phyloP scores from a whole-genome alignment of 2,329 filamentous ascomycete species.

The Ramularia endophylla region DNA sequence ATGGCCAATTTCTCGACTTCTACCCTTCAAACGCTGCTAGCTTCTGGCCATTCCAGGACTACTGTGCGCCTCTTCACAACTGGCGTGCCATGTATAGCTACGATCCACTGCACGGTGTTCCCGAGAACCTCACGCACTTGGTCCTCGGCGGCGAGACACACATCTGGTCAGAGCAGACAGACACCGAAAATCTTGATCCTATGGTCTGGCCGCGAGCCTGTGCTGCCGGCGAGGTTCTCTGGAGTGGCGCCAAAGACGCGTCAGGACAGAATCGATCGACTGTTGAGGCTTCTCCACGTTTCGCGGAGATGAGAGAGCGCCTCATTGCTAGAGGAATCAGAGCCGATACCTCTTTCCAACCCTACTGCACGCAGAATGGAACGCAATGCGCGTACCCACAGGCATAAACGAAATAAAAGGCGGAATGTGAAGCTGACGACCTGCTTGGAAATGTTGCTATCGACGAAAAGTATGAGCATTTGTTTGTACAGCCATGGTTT shows the following conservation, averaged over 20 bases:
- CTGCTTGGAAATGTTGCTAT: neutral
- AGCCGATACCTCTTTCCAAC: slow-evolving; percentile 64
- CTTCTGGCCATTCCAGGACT: slow-evolving; percentile 70
- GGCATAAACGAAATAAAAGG: neutral
- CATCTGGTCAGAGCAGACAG: slow-evolving; percentile 74
- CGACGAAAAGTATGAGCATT: no score
- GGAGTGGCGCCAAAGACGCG: slow-evolving; percentile 63
- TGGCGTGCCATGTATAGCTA: slow-evolving; percentile 79
- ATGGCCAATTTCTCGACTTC: slow-evolving; percentile 73
- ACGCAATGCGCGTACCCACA: slow-evolving; percentile 37
- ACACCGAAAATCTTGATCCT: slow-evolving; percentile 66
- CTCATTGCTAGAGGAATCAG: slow-evolving; percentile 62
- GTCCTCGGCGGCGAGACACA: slow-evolving; percentile 78
- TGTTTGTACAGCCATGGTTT: no score
- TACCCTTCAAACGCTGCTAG: slow-evolving; percentile 45
- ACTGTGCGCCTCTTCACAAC: slow-evolving; percentile 72
- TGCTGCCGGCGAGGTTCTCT: slow-evolving; percentile 72
- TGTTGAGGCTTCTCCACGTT: slow-evolving; percentile 60
- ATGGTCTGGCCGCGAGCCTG: slow-evolving; percentile 72
- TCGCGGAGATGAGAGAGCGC: slow-evolving; percentile 71
- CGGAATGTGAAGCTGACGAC: no score
- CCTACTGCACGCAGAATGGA: slow-evolving; percentile 62
- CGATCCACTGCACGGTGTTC: slow-evolving; percentile 63
- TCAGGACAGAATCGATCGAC: slow-evolving; percentile 64
- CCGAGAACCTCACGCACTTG: slow-evolving; percentile 55